A percentile compares a stretch with the other conserved stretches of the same genome.
These are phyloP conservation scores for Neophaeococcomyces mojaviensis DNA, from an alignment of 2,329 filamentous ascomycete genomes.

Conservation along the genomic window DNA sequence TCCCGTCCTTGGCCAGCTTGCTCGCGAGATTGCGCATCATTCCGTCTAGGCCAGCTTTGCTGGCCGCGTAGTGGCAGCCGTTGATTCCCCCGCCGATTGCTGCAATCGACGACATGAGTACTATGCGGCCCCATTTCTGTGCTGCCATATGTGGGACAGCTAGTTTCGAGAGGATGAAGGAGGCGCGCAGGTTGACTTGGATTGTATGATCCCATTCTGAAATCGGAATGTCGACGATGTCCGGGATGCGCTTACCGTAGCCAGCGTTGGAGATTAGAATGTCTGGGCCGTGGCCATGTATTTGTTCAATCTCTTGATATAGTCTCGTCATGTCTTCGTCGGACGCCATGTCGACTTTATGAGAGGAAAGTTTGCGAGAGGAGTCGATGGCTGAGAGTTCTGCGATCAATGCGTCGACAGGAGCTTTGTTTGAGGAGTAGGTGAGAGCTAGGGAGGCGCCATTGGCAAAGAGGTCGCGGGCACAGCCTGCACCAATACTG, in stretches of 20 bases:
- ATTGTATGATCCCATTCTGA: slow-evolving; percentile 59
- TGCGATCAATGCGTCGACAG: slow-evolving; percentile 39
- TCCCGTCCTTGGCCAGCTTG: slow-evolving; percentile 52
- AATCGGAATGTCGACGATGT: slow-evolving; percentile 52
- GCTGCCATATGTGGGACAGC: slow-evolving; percentile 54
- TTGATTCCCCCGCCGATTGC: slow-evolving; percentile 58
- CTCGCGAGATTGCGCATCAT: slow-evolving; percentile 60
- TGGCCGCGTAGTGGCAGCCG: slow-evolving; percentile 48
- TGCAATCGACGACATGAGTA: slow-evolving; percentile 58
- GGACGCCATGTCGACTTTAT: slow-evolving; percentile 52
- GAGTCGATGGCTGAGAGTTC: slow-evolving; percentile 28
- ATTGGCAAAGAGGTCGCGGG: slow-evolving; percentile 45
- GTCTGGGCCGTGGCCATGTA: slow-evolving; percentile 51
- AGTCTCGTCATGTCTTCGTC: slow-evolving; percentile 47
- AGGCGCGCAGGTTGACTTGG: slow-evolving; percentile 54
- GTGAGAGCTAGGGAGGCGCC: slow-evolving; percentile 53
- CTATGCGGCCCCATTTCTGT: slow-evolving; percentile 55
- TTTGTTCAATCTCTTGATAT: slow-evolving; percentile 46
- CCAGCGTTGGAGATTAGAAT: slow-evolving; percentile 62
- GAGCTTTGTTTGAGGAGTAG: slow-evolving; percentile 46
- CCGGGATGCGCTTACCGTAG: slow-evolving; percentile 53
- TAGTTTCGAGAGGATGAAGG: slow-evolving; percentile 55
- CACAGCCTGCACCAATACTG: slow-evolving; percentile 56
- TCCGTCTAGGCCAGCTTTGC: slow-evolving; percentile 54
- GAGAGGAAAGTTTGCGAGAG: slow-evolving; percentile 39